phyloP scores from a whole-genome alignment of 2,329 filamentous ascomycete species.

The Rhynchosporium agropyri region DNA sequence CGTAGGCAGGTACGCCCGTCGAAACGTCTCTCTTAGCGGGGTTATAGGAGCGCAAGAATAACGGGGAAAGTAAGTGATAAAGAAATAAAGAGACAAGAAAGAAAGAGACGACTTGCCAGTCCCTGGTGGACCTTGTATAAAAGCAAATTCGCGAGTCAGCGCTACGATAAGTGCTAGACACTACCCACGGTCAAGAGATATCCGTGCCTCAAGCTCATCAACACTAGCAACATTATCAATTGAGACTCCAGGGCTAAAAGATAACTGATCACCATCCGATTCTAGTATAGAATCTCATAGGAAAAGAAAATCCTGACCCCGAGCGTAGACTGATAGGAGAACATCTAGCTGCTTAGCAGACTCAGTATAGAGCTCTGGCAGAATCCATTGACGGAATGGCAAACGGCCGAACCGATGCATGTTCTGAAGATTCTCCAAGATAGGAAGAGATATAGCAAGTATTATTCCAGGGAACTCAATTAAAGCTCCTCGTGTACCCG shows the following conservation, averaged over 20 bases:
- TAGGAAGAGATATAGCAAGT: constrained; percentile 39
- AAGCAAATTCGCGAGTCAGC: constrained; percentile 52
- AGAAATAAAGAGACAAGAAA: too few species aligned
- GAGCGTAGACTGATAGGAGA: constrained; percentile 33
- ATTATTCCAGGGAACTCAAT: constrained; percentile 41
- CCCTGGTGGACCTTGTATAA: constrained; percentile 38
- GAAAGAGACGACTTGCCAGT: constrained; percentile 39
- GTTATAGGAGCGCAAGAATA: too few species aligned
- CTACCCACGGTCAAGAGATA: constrained; percentile 32
- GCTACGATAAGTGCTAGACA: constrained; percentile 46
- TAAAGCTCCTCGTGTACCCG: too few species aligned
- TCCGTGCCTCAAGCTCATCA: constrained; percentile 25
- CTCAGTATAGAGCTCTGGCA: constrained; percentile 13
- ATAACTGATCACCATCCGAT: background rate
- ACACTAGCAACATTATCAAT: constrained; percentile 29
- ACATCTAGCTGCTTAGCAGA: constrained; percentile 8
- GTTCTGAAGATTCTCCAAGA: constrained; percentile 39
- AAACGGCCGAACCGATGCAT: constrained; percentile 32
- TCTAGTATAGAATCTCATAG: constrained; percentile 24
- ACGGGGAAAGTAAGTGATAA: too few species aligned
- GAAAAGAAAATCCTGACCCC: constrained; percentile 22
- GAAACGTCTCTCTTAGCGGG: too few species aligned
- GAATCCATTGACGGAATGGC: constrained; percentile 35
- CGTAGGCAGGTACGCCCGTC: too few species aligned
- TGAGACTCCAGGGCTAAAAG: constrained; percentile 3